Percentiles rank a stretch among this genome's conserved stretches.
phyloP scores from a whole-genome alignment of 768 basidiomycete genomes.

The Pulveroboletus ravenelii region DNA sequence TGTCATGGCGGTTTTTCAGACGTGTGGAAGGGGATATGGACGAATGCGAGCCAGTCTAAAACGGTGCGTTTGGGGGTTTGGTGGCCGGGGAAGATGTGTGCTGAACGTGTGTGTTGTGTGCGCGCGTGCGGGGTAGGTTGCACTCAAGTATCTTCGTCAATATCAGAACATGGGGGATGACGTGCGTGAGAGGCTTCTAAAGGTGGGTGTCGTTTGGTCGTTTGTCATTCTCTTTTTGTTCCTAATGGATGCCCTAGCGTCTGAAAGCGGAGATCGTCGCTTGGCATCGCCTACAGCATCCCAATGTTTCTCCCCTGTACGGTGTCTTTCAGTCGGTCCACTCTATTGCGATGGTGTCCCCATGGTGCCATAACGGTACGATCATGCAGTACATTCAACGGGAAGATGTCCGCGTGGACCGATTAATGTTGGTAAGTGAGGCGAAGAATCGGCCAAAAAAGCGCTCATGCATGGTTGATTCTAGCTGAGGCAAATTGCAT shows the following conservation, averaged over 20 bases:
- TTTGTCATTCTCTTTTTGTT: background rate
- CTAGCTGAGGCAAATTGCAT: conserved; percentile 52
- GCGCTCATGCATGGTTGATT: background rate
- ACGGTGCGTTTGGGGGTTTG: conserved; percentile 11
- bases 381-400: conserved; percentile 45
- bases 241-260: conserved; percentile 29
- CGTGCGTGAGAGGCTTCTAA: conserved; percentile 48
- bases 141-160: conserved; percentile 51
- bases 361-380: conserved; percentile 59
- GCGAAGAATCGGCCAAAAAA: too few species aligned
- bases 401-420: conserved; percentile 37
- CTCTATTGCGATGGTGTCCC: conserved; percentile 60
- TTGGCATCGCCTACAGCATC: conserved; percentile 55
- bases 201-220: conserved; percentile 28
- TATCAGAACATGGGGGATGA: conserved; percentile 45
- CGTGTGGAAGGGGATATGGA: conserved; percentile 58
- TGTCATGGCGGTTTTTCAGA: conserved; percentile 56
- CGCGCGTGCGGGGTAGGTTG: conserved; percentile 37
- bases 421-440: conserved; percentile 43
- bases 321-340: conserved; percentile 49
- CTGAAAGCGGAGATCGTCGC: conserved; percentile 52
- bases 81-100: background rate
- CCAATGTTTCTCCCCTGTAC: conserved; percentile 50
- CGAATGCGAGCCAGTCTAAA: conserved; percentile 37
- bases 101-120: background rate